These are phyloP conservation scores for Hirsutella minnesotensis DNA, from an alignment of 2,329 filamentous ascomycete species.

Conservation along the genomic window DNA sequence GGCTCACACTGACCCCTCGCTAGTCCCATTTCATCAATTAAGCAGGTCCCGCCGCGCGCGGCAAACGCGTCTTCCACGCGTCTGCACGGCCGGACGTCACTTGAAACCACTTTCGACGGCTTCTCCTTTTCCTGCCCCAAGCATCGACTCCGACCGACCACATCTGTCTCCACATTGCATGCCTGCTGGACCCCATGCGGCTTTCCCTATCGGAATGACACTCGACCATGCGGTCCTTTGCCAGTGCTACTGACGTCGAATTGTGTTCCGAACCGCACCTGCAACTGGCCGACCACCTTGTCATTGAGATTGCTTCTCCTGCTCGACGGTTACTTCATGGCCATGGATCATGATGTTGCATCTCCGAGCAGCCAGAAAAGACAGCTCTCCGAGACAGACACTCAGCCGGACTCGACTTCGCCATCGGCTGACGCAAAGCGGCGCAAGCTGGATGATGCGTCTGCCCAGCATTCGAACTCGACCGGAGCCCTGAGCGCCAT, in stretches of 20 bases:
- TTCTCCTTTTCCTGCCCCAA: too few relatives aligned
- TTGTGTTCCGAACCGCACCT: too few relatives aligned
- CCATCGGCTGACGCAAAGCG: constrained; percentile 18
- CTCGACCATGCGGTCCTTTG: too few relatives aligned
- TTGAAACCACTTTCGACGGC: too few relatives aligned
- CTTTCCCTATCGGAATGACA: too few relatives aligned
- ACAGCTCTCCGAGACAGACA: constrained; percentile 9
- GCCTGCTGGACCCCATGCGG: too few relatives aligned
- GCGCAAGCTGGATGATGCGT: constrained; percentile 17
- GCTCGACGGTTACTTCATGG: background rate
- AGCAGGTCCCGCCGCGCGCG: too few relatives aligned
- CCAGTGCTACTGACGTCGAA: constrained; percentile 15
- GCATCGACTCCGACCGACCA: too few relatives aligned
- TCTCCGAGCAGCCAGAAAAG: constrained; percentile 12
- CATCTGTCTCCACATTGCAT: too few relatives aligned
- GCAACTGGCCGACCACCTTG: too few relatives aligned
- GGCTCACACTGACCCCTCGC: constrained; percentile 6
- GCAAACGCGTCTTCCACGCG: constrained; percentile 4
- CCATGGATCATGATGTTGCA: constrained; percentile 16
- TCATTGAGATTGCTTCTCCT: too few relatives aligned
- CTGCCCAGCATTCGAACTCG: constrained; percentile 13
- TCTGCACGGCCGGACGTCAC: background rate
- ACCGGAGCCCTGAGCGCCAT: constrained; percentile 19
- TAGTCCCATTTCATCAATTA: too few relatives aligned
- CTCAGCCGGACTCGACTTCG: constrained; percentile 13